Base-by-base conservation (phyloP, 75 land plant species). In the Pinus albicaulis region DNA sequence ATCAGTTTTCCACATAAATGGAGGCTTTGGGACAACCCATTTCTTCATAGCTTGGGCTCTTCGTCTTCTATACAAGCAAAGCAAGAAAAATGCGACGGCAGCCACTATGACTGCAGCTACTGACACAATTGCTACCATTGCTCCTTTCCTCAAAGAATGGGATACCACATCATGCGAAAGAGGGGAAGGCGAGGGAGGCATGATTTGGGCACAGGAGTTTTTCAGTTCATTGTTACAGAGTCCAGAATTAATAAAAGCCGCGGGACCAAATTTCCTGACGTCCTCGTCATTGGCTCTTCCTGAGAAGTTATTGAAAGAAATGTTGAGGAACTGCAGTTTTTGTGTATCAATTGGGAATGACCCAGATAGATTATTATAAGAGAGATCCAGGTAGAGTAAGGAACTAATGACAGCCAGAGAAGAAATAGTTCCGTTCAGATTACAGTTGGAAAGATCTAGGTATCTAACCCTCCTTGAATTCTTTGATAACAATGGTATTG, bases 281-380 rank as follows among this genome's bases (percentile, higher is more conserved):
- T 61, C 23, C 16, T 83, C 74, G 0, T 61, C 52, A 11, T 41
- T 76, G 5, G 2, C 15, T 0, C 86, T 89, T 0, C 86, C 90
- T 1, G 82, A 76, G 64, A 92, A 86, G 11, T 88, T 74, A 65
- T 92, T 92, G 58, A 71, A 59, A 20, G 95, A 90, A n/a, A 88
- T 55, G 73, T 92, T 88, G 68, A 92, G 68, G 86, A 74, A 77
- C 25, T 58, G 58, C 53, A 92, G 73, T 38, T 38, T 38, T 38
- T 74, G 5, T 0, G 41, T 72, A 5, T 85, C 82, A 12, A 59
- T 14, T 38, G 89, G 89, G 59, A 89, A 92, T 16, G 24, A 26
- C 13, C 90, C 95, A 20, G 36, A 68, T 58, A 92, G 24, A 48
- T 22, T 58, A 55, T 91, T 91, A 15, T 56, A 23, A 0, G 91